Evolutionary conservation across 306 rosid species (phyloP), one percentile per base, ranked within the genome.

Genomic region (Vicia sativa): DNA sequence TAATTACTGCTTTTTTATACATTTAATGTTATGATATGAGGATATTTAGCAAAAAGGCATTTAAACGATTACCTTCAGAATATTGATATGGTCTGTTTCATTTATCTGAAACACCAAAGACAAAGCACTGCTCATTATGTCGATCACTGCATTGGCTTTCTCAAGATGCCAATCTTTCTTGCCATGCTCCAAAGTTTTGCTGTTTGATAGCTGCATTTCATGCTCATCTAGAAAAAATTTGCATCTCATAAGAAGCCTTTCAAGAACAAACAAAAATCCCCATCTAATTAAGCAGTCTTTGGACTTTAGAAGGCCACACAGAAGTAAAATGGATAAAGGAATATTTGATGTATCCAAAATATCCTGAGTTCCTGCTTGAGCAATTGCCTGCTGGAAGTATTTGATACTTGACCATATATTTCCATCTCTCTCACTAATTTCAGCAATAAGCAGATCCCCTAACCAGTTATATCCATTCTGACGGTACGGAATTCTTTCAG

Each of bases 241-340:
- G 86, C 96, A 90, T 71, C 92, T 82, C 96, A 91, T 90, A 52
- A 95, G 95, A 76, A 90, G 96, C 80, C 92, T 95, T 79, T 95
- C 99, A 70, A 95, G 86, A 70, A 95, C 91, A 84, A 72, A 84
- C 83, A 95, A 77, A 80, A 95, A 95, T 5, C 97, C 99, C 97
- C 97, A 84, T 82, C 99, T 88, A 82, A 95, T 88, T 60, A 43
- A 67, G 79, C 74, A 76, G 87, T 79, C 62, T 81, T 73, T 95
- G 41, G 99, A 95, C 80, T 95, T 95, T 74, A 95, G 70, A 77
- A 95, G 97, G 56, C 97, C 99, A 71, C 97, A 95, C 91, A 95
- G 78, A 21, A 95, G 86, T 74, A 77, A 79, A 83, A 88, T 85
- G 66, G 95, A 79, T 37, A 91, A 67, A 62, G 99, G 97, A 70